Evolutionary conservation across 2,329 filamentous ascomycete species (phyloP), one percentile per base, ranked within the genome.

Genomic region (Claviceps sp.): DNA sequence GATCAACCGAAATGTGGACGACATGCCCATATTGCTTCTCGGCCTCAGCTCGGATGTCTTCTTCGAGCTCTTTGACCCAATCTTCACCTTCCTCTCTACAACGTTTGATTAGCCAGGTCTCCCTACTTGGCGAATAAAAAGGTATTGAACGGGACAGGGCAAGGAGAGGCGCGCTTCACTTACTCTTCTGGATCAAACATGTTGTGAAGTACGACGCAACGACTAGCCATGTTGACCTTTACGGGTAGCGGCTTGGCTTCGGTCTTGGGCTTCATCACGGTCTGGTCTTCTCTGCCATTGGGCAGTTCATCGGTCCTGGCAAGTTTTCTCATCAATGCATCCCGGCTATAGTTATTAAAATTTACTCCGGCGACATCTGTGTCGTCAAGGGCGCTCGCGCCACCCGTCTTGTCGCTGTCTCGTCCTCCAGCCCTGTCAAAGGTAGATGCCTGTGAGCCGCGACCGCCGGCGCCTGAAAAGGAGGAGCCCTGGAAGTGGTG

Each of bases 331-430:
- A 98, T 98, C 71, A 98, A 84, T 65, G 90, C 88, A 74, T 97
- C 89, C 72, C 93, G 88, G 77, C 89, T 95, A 75, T 95, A 96
- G 71, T 96, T 96, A 79, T 89, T 95, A 85, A 97, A 97, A 73
- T 97, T 97, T 70, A 98, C 91, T 65, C 93, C 93, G 49, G 87
- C 89, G 66, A 98, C 93, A 69, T 98, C 93, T 56, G 90, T 95
- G 66, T 98, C 93, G 71, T 98, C 93, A 50, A 98, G 76, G 62
- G 93, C 93, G 72, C 90, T 95, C 48, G 91, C 91, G 61, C 89
- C 89, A 55, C 87, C 87, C 46, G 87, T 81, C 70, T 96, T 95
- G 63, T 95, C 89, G 67, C 84, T 88, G 63, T 95, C 89, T 62
- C 90, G 84, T 59, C 85, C 88, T 59, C 89, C 87, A 54, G 89